Conservation (phyloP, 352 stramenopile genomes). For the Globisporangium irregulare region DNA sequence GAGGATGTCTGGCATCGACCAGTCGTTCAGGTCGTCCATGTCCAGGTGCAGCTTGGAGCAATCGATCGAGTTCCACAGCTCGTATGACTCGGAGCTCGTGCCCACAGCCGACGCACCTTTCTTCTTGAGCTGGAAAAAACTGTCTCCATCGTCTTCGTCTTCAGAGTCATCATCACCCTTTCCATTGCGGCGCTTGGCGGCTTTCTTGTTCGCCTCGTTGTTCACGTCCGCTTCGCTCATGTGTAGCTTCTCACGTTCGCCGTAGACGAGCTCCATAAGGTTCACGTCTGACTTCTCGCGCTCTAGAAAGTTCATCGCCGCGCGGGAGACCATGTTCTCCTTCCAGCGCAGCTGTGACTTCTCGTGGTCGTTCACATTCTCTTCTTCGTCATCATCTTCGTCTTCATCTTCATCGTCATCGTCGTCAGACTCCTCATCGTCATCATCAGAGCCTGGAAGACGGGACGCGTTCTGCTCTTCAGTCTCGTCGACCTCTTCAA, state of each 20-base stretch:
- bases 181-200: conserved; percentile 17
- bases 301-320: conserved; percentile 83
- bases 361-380: conserved; percentile 38
- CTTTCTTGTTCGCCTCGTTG: conserved; percentile 33
- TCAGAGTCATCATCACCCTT: conserved; percentile 32
- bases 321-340: conserved; percentile 80
- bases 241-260: conserved; percentile 75
- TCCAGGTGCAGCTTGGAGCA: conserved; percentile 79
- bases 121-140: conserved; percentile 78
- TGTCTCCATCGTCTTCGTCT: conserved; percentile 51
- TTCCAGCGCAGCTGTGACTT: conserved; percentile 84
- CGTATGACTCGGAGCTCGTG: conserved; percentile 45
- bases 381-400: conserved; percentile 34
- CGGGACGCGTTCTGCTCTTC: conserved; percentile 14
- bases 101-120: conserved; percentile 30
- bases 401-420: conserved; percentile 52
- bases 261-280: conserved; percentile 92
- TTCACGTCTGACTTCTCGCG: conserved; percentile 80
- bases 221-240: conserved; percentile 75
- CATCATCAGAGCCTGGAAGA: conserved; percentile 26
- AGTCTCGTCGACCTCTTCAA: conserved; percentile 46
- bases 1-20: conserved; percentile 67
- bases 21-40: conserved; percentile 69
- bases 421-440: conserved; percentile 45
- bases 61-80: conserved; percentile 71